A percentile compares a stretch with the other conserved stretches of the same genome.
phyloP scores from a whole-genome alignment of 2,329 filamentous ascomycete genomes.

The Cadophora luteo-olivacea region DNA sequence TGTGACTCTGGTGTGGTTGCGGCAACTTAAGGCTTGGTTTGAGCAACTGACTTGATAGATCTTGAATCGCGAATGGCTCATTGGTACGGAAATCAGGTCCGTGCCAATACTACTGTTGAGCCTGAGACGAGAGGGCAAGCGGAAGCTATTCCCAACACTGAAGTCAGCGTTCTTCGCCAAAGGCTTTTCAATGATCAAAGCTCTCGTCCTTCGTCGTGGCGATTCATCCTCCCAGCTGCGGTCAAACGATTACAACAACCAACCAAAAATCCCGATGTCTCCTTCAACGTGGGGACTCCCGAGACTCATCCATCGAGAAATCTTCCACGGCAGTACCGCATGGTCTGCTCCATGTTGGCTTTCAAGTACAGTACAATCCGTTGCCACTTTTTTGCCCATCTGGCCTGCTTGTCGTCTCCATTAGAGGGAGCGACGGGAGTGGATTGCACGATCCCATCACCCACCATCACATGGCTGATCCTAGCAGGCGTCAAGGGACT shows the following conservation, averaged over 20 bases:
- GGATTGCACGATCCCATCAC: neutral
- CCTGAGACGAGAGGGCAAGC: neutral
- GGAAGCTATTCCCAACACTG: neutral
- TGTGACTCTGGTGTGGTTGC: neutral
- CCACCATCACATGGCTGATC: neutral
- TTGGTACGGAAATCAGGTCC: neutral
- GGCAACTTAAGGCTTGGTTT: neutral
- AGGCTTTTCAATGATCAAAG: neutral
- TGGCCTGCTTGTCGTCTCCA: neutral
- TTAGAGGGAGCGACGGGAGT: neutral
- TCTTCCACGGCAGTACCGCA: neutral
- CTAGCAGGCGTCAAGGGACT: neutral
- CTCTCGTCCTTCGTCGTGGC: neutral
- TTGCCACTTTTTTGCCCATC: neutral
- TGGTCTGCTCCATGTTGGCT: neutral
- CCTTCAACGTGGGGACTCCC: neutral
- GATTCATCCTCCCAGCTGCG: neutral
- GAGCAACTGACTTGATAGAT: neutral
- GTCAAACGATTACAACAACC: neutral
- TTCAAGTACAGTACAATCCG: neutral
- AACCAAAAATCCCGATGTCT: neutral
- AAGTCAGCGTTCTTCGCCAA: neutral
- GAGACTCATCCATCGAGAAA: neutral
- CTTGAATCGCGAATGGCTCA: neutral
- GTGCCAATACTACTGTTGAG: neutral